A percentile compares a stretch with the other conserved stretches of the same genome.
Evolutionary conservation across 495 filamentous ascomycete species (phyloP).

Genomic region (Neurospora sp.): DNA sequence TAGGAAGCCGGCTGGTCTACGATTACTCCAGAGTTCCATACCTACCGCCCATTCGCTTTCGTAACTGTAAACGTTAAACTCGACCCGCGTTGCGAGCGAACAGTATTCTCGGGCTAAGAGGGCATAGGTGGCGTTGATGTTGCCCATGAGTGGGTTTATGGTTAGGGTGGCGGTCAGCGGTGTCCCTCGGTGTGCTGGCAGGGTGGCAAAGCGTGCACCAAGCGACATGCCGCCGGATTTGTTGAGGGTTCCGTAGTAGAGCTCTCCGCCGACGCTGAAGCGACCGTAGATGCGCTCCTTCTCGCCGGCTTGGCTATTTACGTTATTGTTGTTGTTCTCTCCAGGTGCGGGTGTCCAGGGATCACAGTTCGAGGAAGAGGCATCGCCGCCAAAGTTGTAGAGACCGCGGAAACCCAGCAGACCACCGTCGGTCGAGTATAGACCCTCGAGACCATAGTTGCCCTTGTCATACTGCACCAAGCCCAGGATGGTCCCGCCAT

Average conservation of each 20-base stretch:
- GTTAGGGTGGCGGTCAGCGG: constrained; percentile 90
- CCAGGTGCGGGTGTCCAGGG: constrained; percentile 7
- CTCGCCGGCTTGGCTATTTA: constrained; percentile 9
- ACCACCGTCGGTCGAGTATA: constrained; percentile 86
- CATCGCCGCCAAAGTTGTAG: constrained; percentile 89
- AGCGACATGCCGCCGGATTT: constrained; percentile 70
- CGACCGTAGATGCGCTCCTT: constrained; percentile 50
- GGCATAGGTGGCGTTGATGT: constrained; percentile 79
- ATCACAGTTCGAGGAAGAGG: constrained; percentile 30
- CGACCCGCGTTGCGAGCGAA: constrained; percentile 79
- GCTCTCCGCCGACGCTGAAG: constrained; percentile 78
- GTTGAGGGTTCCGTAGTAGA: constrained; percentile 89
- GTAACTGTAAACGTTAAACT: constrained; percentile 97
- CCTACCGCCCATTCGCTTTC: constrained; percentile 88
- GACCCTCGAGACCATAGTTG: constrained; percentile 80
- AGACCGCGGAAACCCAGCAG: constrained; percentile 79
- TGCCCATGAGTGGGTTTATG: constrained; percentile 87
- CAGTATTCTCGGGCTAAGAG: constrained; percentile 73
- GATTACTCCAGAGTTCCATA: constrained; percentile 75
- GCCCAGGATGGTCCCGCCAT: constrained; percentile 66
- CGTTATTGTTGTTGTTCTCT: constrained; percentile 10
- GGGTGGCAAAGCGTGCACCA: constrained; percentile 82
- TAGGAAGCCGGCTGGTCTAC: constrained; percentile 29
- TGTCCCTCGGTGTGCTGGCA: constrained; percentile 74
- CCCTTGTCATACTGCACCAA: constrained; percentile 81